phyloP scores from a whole-genome alignment of 306 rosid species.

The Styphnolobium japonicum region DNA sequence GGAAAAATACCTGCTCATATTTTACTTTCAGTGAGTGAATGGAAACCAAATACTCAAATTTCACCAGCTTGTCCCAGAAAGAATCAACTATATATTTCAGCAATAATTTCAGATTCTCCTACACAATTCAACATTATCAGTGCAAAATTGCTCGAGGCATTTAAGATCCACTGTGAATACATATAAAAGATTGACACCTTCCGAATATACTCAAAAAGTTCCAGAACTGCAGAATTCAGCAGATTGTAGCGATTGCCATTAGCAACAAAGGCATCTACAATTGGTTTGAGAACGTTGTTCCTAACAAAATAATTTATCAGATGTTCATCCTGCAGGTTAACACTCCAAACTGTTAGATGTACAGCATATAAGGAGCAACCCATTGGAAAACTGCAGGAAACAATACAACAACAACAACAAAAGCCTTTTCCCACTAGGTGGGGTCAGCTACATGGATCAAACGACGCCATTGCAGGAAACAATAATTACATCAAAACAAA shows the following conservation, averaged over 20 bases:
- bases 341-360: slow-evolving; percentile 28
- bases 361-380: background rate
- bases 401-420: too few species aligned
- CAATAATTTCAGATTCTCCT: slow-evolving; percentile 78
- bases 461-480: background rate
- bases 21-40: slow-evolving; percentile 71
- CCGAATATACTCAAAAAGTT: slow-evolving; percentile 79
- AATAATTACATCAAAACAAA: background rate
- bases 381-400: background rate
- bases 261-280: slow-evolving; percentile 71
- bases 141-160: background rate
- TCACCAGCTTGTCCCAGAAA: slow-evolving; percentile 79
- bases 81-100: slow-evolving; percentile 70
- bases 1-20: slow-evolving; percentile 79
- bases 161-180: slow-evolving; percentile 17
- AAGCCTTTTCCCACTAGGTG: too few species aligned
- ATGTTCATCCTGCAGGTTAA: slow-evolving; percentile 86
- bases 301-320: slow-evolving; percentile 65
- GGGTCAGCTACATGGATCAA: too few species aligned
- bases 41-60: slow-evolving; percentile 64
- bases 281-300: slow-evolving; percentile 82
- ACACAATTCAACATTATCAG: slow-evolving; percentile 29
- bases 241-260: slow-evolving; percentile 96
- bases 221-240: slow-evolving; percentile 87
- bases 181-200: slow-evolving; percentile 54